Evolutionary conservation across 176 grass and related monocot species (phyloP).

Genomic region (Eleusine indica): DNA sequence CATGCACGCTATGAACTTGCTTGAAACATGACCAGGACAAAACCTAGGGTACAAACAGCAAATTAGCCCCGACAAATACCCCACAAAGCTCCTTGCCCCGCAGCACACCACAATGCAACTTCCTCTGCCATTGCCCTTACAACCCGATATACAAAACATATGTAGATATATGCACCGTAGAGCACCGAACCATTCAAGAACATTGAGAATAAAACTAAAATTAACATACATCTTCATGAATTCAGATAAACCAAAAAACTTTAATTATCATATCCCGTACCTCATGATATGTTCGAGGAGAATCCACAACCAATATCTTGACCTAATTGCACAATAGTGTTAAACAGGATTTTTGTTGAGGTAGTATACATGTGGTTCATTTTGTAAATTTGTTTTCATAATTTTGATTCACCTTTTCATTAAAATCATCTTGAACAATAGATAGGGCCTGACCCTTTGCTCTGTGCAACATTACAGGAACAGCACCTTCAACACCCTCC

Average conservation of each 20-base stretch:
- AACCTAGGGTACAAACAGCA: not conserved
- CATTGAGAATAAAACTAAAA: not conserved
- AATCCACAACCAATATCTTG: conserved; percentile 85
- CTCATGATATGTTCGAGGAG: conserved; percentile 91
- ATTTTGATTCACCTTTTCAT: conserved; percentile 77
- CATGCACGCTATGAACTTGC: not conserved
- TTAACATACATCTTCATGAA: conserved; percentile 26
- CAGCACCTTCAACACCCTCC: conserved; percentile 78
- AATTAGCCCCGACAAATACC: not conserved
- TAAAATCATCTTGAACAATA: conserved; percentile 97
- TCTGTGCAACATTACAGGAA: conserved; percentile 80
- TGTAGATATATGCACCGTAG: not conserved
- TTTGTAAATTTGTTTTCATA: conserved; percentile 28
- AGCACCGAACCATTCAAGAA: conserved; percentile 16
- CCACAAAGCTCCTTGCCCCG: not conserved
- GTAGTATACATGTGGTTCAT: conserved; percentile 22
- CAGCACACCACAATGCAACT: not conserved
- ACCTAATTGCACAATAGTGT: conserved; percentile 57
- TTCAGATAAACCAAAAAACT: conserved; percentile 3
- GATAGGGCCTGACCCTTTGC: conserved; percentile 82
- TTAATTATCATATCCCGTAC: conserved; percentile 41
- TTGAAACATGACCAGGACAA: not conserved
- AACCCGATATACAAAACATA: conserved; percentile 19
- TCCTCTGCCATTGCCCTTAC: not conserved
- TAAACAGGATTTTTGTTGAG: conserved; percentile 36